Base-by-base conservation (phyloP, 148 eudicot species). In the Amaranthus palmeri region DNA sequence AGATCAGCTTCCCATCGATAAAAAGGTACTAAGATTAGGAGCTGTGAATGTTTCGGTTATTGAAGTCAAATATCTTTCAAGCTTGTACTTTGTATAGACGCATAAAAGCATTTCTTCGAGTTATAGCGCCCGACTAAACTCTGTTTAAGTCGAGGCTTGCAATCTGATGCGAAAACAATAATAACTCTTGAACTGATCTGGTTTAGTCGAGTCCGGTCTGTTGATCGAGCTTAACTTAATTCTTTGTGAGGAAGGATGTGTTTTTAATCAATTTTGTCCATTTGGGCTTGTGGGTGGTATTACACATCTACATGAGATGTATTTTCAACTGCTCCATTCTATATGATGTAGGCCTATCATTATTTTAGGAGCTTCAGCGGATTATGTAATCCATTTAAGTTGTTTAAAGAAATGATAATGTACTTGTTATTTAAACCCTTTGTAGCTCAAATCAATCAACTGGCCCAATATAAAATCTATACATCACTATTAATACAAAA, bases 111-210 rank as follows among this genome's bases (percentile, higher is more conserved):
- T 64, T 43, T 42, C 10, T 60, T 49, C 7, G 54, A 65, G 43
- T n/a, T 17, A 18, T 65, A 65, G 54, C 48, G 69, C 69, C 69
- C 69, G 69, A 25, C 43, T 65, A 8, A 65, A 47, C 68, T 15
- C 3, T 47, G 68, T 65, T 65, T 65, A 49, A 65, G 69, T 65
- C 43, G 69, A 65, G 69, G 69, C 69, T 65, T n/a, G 5, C 42
- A 18, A 65, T 17, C 41, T 46, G 11, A 44, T 65, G 68, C 18
- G 69, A 18, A 65, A 18, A 18, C 43, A 65, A 47, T 48, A 48
- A 65, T 17, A 17, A 14, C 8, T 65, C 8, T 48, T 25, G 4
- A 63, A 42, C 25, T 63, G 51, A 5, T 45, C 42, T 40, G 46
- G 41, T 60, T 4, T 58, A 61, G 49, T 40, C 15, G 10, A 47